phyloP scores from a whole-genome alignment of 2,329 filamentous ascomycete species.

The Macrophomina pseudophaseolina region DNA sequence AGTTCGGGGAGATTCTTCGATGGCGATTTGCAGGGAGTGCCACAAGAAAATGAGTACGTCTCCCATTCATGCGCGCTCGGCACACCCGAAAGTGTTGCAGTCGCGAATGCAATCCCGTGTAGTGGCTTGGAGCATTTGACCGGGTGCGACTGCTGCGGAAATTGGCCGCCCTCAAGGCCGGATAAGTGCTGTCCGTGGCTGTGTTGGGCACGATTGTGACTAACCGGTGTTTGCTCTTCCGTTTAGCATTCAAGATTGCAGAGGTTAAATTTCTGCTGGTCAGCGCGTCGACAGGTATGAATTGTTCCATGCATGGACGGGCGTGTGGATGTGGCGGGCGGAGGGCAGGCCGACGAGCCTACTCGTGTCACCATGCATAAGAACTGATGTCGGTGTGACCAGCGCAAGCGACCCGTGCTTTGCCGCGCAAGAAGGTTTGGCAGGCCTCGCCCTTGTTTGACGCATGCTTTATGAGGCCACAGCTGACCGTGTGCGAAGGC shows the following conservation, averaged over 20 bases:
- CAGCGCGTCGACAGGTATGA: slow-evolving; percentile 53
- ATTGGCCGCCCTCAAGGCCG: too few relatives aligned
- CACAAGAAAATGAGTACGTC: slow-evolving; percentile 73
- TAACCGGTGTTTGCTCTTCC: slow-evolving; percentile 12
- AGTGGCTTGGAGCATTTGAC: too few relatives aligned
- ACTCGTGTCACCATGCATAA: slow-evolving; percentile 18
- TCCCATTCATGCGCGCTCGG: background rate
- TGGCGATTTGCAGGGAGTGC: slow-evolving; percentile 78
- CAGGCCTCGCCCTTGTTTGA: slow-evolving; percentile 8
- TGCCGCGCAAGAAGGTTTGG: slow-evolving; percentile 27
- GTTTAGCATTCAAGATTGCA: slow-evolving; percentile 70
- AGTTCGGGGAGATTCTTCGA: slow-evolving; percentile 73
- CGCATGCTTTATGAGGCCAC: background rate
- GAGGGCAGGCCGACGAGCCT: slow-evolving; percentile 21
- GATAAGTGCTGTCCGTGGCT: background rate
- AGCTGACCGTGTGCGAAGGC: slow-evolving; percentile 11
- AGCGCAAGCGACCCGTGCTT: slow-evolving; percentile 30
- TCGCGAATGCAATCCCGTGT: too few relatives aligned
- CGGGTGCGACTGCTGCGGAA: too few relatives aligned
- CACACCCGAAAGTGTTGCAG: background rate
- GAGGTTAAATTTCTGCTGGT: slow-evolving; percentile 79
- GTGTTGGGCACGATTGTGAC: background rate
- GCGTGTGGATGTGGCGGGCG: slow-evolving; percentile 7
- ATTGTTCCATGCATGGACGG: background rate
- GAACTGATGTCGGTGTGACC: slow-evolving; percentile 20